Evolutionary conservation across 345 rosid genomes (phyloP), one percentile per base, ranked within the genome.

Genomic region (Eucalyptus victrix): DNA sequence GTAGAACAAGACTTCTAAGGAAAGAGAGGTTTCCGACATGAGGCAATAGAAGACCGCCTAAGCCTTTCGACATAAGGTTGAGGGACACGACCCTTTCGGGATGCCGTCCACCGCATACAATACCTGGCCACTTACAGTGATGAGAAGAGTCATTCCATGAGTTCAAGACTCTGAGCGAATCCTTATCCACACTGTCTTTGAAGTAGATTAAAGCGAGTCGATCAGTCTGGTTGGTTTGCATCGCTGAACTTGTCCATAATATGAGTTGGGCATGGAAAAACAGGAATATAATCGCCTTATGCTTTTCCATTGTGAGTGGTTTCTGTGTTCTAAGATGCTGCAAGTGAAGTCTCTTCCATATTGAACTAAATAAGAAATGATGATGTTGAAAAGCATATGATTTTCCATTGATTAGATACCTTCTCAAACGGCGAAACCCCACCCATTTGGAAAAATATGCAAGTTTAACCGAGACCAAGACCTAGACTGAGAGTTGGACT

Each of bases 1-100:
- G 18, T 12, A 83, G 15, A n/a, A 3, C 0, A 2, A 85, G 28
- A 3, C 5, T 10, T 17, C 34, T 47, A 0, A 85, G 6, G 54
- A 85, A 85, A 32, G 53, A 44, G 87, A 85, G 87, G 34, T 85
- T 85, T 19, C 87, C 24, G 0, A 85, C 34, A 19, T 16, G 51
- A n/a, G 87, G 87, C 1, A 54, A 44, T 34, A 85, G 34, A 40
- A 51, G 34, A 30, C 87, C 37, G 0, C 23, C 53, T 34, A 47
- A 32, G 30, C 87, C 17, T 51, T 28, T 44, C 0, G 19, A n/a
- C 54, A 1, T 49, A 1, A 85, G 24, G 34, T 28, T 4, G 3
- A 85, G 51, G 30, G n/a, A 26, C 53, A 32, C 6, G 6, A 85
- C 87, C 5, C 87, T 28, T 26, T 9, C 6, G 1, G 30, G n/a